These are phyloP conservation scores for Coemansia erecta DNA, from an alignment of 192 early-diverging fungal species.

Conservation along the genomic window DNA sequence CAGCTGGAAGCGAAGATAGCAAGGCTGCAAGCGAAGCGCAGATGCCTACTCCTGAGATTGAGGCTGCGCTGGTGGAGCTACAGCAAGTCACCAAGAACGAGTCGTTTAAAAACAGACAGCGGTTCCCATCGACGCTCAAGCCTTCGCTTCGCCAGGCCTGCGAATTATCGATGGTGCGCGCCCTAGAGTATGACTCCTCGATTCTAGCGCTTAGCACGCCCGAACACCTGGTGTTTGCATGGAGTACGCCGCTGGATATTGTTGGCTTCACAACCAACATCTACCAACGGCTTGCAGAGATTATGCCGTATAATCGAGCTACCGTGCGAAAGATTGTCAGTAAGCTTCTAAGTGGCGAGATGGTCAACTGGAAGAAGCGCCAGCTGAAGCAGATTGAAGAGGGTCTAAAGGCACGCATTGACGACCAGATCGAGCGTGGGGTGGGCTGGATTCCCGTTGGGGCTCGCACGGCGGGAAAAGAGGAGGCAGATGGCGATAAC, in stretches of 20 bases:
- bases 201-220: conserved; percentile 34
- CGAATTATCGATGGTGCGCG: conserved; percentile 51
- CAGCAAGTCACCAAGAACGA: conserved; percentile 23
- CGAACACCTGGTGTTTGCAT: conserved; percentile 43
- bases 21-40: conserved; percentile 28
- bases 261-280: conserved; percentile 46
- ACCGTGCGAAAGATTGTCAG: conserved; percentile 53
- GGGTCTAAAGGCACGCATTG: conserved; percentile 47
- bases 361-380: conserved; percentile 52
- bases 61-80: conserved; percentile 37
- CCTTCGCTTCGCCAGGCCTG: conserved; percentile 47
- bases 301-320: conserved; percentile 49
- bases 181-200: conserved; percentile 46
- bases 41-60: conserved; percentile 39
- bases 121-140: conserved; percentile 50
- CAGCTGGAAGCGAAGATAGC: conserved; percentile 16
- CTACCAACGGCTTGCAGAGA: conserved; percentile 31
- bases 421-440: conserved; percentile 43
- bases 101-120: conserved; percentile 45
- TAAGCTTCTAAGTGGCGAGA: conserved; percentile 40
- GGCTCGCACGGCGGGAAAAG: conserved; percentile 23
- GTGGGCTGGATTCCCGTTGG: conserved; percentile 51
- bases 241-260: conserved; percentile 48
- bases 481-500: conserved; percentile 20
- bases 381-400: conserved; percentile 52